phyloP scores from a whole-genome alignment of 2,329 filamentous ascomycete genomes.

The Raffaelea albimanens region DNA sequence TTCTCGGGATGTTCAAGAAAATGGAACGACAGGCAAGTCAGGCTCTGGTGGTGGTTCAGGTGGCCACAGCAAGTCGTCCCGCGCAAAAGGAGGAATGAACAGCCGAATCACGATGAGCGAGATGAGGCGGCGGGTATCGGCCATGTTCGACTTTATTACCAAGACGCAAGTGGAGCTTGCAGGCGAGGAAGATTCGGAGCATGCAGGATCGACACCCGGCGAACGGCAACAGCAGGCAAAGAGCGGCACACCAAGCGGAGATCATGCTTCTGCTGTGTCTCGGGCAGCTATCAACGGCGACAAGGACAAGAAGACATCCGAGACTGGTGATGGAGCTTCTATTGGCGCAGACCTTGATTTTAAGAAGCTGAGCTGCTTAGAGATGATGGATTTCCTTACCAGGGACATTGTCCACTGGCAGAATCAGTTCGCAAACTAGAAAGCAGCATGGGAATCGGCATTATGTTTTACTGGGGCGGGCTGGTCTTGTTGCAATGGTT shows the following conservation, averaged over 20 bases:
- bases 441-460: neutral
- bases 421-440: constrained; percentile 46
- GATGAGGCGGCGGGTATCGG: constrained; percentile 74
- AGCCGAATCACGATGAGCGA: constrained; percentile 77
- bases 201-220: neutral
- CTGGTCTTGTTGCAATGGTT: too few species aligned
- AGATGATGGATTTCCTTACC: constrained; percentile 86
- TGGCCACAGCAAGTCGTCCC: constrained; percentile 23
- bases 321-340: neutral
- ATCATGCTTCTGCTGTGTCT: neutral
- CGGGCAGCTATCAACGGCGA: neutral
- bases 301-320: constrained; percentile 1
- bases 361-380: constrained; percentile 64
- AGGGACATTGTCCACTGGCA: constrained; percentile 79
- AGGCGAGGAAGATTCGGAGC: constrained; percentile 32
- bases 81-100: constrained; percentile 43
- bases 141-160: constrained; percentile 82
- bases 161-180: constrained; percentile 83
- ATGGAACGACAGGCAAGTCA: constrained; percentile 22
- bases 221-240: neutral
- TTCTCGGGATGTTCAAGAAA: constrained; percentile 40
- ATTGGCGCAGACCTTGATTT: constrained; percentile 44
- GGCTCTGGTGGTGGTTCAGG: constrained; percentile 24
- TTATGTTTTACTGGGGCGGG: neutral
- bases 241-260: neutral